Evolutionary conservation across 2,329 filamentous ascomycete genomes (phyloP).

Genomic region (Celoporthe dispersa): DNA sequence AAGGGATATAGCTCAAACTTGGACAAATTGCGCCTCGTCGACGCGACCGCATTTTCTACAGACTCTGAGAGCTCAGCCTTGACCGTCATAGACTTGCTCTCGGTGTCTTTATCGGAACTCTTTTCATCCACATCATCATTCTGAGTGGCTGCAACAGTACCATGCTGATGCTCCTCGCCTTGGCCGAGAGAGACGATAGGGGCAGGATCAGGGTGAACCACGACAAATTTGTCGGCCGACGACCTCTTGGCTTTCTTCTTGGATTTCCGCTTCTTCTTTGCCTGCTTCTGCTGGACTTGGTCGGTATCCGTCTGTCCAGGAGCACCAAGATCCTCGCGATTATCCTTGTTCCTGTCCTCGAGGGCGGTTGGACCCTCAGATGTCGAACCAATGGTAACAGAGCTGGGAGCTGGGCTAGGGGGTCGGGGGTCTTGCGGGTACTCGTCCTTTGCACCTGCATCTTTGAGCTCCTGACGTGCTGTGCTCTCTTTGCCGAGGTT

Average conservation of each 20-base stretch:
- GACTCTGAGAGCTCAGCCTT: neutral
- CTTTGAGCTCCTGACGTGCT: neutral
- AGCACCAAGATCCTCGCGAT: neutral
- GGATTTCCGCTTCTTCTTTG: slow-evolving; percentile 14
- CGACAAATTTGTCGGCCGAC: neutral
- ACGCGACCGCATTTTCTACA: neutral
- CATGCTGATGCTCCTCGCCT: neutral
- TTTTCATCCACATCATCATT: neutral
- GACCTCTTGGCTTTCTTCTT: slow-evolving; percentile 14
- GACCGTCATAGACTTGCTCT: neutral
- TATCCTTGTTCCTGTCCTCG: neutral
- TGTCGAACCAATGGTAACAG: neutral
- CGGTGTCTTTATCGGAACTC: neutral
- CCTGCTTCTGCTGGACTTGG: neutral
- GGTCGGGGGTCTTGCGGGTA: neutral
- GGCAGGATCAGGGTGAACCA: neutral
- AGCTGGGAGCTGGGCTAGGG: slow-evolving; percentile 12
- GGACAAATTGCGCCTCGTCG: neutral
- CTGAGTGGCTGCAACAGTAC: neutral
- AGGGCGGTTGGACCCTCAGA: neutral
- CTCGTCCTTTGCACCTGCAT: neutral
- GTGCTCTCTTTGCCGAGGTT: too few relatives aligned
- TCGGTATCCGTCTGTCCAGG: neutral
- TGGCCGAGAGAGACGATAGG: neutral
- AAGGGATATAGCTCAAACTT: neutral